A percentile compares a stretch with the other conserved stretches of the same genome.
Conservation (phyloP, 2,329 filamentous ascomycete genomes). For the Sclerotinia borealis region DNA sequence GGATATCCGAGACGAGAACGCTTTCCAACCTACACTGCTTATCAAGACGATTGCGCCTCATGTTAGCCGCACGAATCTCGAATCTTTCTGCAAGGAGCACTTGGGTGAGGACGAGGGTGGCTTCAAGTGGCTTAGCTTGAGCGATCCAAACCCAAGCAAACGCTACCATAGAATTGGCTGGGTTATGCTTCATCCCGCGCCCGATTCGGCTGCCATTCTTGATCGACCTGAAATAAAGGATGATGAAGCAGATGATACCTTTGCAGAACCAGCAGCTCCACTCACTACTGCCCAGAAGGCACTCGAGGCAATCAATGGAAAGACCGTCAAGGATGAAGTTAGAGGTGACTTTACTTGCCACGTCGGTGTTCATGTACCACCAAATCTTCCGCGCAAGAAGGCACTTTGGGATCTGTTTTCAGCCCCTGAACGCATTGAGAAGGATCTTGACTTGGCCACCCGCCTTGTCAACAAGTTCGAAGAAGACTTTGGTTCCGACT, state of each 20-base stretch:
- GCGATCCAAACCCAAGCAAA: slow-evolving; percentile 94
- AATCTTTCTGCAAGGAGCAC: slow-evolving; percentile 90
- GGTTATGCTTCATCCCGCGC: slow-evolving; percentile 86
- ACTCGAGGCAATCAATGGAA: slow-evolving; percentile 90
- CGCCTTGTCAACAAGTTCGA: slow-evolving; percentile 82
- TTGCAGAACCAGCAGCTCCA: slow-evolving; percentile 37
- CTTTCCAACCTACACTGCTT: slow-evolving; percentile 83
- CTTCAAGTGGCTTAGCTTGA: slow-evolving; percentile 92
- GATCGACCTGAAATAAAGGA: slow-evolving; percentile 68
- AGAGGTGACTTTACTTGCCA: slow-evolving; percentile 97
- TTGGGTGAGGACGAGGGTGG: slow-evolving; percentile 85
- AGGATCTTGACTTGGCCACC: slow-evolving; percentile 77
- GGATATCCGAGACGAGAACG: slow-evolving; percentile 82
- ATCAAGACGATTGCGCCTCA: slow-evolving; percentile 98
- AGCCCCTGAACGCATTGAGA: slow-evolving; percentile 84
- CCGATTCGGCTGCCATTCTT: slow-evolving; percentile 57
- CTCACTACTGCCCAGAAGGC: slow-evolving; percentile 72
- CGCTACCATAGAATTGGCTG: slow-evolving; percentile 96
- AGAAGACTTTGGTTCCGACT: slow-evolving; percentile 69
- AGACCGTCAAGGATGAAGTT: slow-evolving; percentile 90
- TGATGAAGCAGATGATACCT: slow-evolving; percentile 47
- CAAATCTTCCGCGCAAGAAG: slow-evolving; percentile 81
- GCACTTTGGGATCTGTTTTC: slow-evolving; percentile 96
- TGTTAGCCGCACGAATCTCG: slow-evolving; percentile 87
- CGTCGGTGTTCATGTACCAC: slow-evolving; percentile 90